Conservation (phyloP, 2,329 filamentous ascomycete species). For the Scopulariopsis brevicaulis region DNA sequence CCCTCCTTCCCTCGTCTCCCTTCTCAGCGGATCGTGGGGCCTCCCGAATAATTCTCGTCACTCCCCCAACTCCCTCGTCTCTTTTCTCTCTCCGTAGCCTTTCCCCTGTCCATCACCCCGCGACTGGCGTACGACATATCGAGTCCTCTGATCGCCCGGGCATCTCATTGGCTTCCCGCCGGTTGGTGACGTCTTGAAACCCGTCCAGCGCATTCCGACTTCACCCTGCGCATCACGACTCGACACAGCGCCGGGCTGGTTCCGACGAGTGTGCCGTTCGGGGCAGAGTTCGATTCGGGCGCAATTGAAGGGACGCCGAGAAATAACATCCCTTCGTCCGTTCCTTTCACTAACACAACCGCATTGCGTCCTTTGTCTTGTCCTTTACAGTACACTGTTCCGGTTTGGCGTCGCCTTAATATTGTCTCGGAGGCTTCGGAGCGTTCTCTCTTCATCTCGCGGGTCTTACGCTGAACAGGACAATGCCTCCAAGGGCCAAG, state of each 20-base stretch:
- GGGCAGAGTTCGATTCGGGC: background rate
- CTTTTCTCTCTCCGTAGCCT: constrained; percentile 3
- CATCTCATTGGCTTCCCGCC: constrained; percentile 1
- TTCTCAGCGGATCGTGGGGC: background rate
- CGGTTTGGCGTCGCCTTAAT: background rate
- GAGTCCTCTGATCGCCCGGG: background rate
- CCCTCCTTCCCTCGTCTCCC: background rate
- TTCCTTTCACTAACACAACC: background rate
- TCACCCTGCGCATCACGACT: background rate
- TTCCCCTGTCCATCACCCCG: background rate
- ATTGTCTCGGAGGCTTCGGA: background rate
- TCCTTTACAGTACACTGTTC: background rate
- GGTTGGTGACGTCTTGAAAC: constrained; percentile 5
- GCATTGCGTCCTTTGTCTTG: background rate
- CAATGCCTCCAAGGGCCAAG: constrained; percentile 2
- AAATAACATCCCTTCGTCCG: constrained; percentile 2
- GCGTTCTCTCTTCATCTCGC: background rate
- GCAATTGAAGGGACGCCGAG: constrained; percentile 1
- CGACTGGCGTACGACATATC: background rate
- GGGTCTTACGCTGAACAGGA: background rate
- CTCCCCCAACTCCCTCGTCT: background rate
- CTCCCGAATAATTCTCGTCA: background rate
- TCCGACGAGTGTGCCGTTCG: background rate
- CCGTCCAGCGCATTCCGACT: background rate
- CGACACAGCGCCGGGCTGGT: background rate